Percentiles rank a stretch among this genome's conserved stretches.
Evolutionary conservation across 2,329 filamentous ascomycete genomes (phyloP).

Genomic region (Penicillium sclerotigenum): DNA sequence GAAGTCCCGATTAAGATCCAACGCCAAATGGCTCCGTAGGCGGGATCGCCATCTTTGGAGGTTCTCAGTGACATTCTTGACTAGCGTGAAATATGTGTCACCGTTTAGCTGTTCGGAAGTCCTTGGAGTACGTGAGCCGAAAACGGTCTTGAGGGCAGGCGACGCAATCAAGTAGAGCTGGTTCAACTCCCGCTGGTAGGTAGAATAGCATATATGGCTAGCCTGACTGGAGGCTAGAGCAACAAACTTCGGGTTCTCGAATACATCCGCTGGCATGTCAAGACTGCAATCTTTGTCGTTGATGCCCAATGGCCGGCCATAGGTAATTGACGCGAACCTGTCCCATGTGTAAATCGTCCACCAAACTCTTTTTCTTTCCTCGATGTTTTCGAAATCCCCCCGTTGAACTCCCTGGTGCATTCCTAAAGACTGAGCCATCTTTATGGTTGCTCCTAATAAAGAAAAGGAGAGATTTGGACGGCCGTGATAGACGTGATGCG

Average conservation of each 20-base stretch:
- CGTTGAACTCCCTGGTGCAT: slow-evolving; percentile 31
- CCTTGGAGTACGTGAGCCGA: slow-evolving; percentile 23
- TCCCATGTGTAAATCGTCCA: slow-evolving; percentile 47
- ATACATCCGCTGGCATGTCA: slow-evolving; percentile 34
- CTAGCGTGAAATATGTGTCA: slow-evolving; percentile 18
- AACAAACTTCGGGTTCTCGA: slow-evolving; percentile 32
- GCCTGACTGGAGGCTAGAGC: background rate
- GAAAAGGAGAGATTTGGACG: slow-evolving; percentile 42
- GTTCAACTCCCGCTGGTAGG: slow-evolving; percentile 26
- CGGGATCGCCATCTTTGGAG: slow-evolving; percentile 18
- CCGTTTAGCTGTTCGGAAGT: slow-evolving; percentile 17
- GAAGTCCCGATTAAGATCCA: slow-evolving; percentile 22
- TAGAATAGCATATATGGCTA: slow-evolving; percentile 19
- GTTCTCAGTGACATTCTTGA: slow-evolving; percentile 18
- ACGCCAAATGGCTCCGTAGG: slow-evolving; percentile 17
- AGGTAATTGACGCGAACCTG: slow-evolving; percentile 42
- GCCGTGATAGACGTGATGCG: slow-evolving; percentile 44
- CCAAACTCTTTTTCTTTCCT: slow-evolving; percentile 42
- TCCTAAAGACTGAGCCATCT: slow-evolving; percentile 35
- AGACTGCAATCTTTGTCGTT: slow-evolving; percentile 42
- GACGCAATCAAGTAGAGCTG: slow-evolving; percentile 26
- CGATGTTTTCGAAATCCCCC: slow-evolving; percentile 25
- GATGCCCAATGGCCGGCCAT: slow-evolving; percentile 43
- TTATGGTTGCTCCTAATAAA: slow-evolving; percentile 39
- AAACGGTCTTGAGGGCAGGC: slow-evolving; percentile 22